phyloP scores from a whole-genome alignment of 2,329 filamentous ascomycete species.

The Cryphonectria naterciae region DNA sequence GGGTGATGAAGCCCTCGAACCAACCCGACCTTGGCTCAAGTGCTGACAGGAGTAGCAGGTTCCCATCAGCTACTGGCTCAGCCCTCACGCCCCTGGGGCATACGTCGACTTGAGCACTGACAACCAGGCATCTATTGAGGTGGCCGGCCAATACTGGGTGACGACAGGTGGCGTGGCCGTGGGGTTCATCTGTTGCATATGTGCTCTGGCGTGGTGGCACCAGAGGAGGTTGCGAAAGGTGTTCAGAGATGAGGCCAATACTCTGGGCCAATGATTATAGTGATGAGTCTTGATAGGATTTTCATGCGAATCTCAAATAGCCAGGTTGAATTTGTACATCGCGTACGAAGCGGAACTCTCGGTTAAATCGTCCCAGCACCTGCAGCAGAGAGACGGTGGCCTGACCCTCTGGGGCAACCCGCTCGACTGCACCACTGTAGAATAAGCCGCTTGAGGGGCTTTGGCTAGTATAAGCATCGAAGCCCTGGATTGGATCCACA shows the following conservation, averaged over 20 bases:
- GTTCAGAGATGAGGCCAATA: constrained; percentile 37
- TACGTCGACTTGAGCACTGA: constrained; percentile 37
- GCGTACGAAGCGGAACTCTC: not conserved
- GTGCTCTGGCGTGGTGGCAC: constrained; percentile 40
- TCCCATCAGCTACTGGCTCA: constrained; percentile 27
- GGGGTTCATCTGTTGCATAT: constrained; percentile 34
- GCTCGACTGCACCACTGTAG: not conserved
- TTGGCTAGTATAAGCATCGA: not conserved
- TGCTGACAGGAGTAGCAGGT: constrained; percentile 11
- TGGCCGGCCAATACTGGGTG: constrained; percentile 34
- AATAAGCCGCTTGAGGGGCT: not conserved
- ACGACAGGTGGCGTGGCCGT: constrained; percentile 34
- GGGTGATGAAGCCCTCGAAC: too few species aligned
- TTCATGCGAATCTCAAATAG: not conserved
- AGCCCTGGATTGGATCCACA: not conserved
- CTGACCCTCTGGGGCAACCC: not conserved
- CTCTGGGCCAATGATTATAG: constrained; percentile 24
- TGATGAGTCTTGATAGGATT: not conserved
- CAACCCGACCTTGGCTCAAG: not conserved
- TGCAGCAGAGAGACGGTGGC: not conserved
- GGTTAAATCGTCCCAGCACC: not conserved
- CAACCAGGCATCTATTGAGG: constrained; percentile 33
- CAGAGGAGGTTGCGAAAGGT: constrained; percentile 38
- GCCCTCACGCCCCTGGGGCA: constrained; percentile 28
- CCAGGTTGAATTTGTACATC: not conserved